Evolutionary conservation across 306 rosid genomes (phyloP).

Genomic region (Pterocarpus macrocarpus): DNA sequence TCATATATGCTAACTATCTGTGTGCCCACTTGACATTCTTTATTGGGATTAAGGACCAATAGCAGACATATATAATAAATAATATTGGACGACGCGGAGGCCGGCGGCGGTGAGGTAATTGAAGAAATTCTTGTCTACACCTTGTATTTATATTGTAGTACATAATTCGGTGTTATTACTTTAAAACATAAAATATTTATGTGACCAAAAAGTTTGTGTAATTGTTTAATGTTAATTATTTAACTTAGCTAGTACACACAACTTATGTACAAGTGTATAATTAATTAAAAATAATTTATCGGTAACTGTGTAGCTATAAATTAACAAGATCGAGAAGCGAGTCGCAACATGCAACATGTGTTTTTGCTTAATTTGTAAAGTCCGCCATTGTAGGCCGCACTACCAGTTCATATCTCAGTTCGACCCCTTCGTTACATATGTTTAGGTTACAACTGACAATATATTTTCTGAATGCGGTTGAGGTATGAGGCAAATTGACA

Average conservation of each 20-base stretch:
- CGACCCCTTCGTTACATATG: not conserved
- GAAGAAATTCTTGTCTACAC: not conserved
- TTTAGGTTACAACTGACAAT: no score
- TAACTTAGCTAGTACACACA: not conserved
- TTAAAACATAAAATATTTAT: no score
- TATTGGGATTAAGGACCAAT: constrained; percentile 16
- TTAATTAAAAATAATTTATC: not conserved
- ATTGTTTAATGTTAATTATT: not conserved
- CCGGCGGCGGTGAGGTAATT: not conserved
- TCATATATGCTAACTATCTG: not conserved
- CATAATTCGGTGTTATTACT: no score
- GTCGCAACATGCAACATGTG: not conserved
- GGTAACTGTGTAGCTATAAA: not conserved
- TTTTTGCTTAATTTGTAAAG: not conserved
- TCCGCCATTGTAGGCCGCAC: not conserved
- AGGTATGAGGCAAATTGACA: no score
- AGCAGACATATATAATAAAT: not conserved
- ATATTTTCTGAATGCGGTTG: no score
- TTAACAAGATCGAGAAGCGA: not conserved
- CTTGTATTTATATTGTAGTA: not conserved
- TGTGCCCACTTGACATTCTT: not conserved
- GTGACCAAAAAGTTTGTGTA: not conserved
- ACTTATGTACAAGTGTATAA: not conserved
- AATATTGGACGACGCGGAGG: not conserved
- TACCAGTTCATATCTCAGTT: not conserved